These are phyloP conservation scores for Fusarium sp. DNA, from an alignment of 2,329 filamentous ascomycete species.

Conservation along the genomic window DNA sequence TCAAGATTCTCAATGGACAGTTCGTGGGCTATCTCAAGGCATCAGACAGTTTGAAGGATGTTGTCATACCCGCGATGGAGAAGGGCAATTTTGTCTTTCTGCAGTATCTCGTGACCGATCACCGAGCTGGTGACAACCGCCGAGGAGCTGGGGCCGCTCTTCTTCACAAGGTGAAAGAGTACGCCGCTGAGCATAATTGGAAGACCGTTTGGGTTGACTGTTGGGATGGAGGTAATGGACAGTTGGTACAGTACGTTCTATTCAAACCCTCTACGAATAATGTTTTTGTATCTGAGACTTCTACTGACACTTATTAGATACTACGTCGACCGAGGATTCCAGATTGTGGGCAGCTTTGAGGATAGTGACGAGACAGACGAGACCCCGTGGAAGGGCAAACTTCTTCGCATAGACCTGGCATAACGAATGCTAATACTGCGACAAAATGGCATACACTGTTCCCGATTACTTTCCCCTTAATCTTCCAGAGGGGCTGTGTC, in stretches of 20 bases:
- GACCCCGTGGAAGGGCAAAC: slow-evolving; percentile 30
- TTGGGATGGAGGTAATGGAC: slow-evolving; percentile 45
- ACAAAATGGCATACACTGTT: background rate
- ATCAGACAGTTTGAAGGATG: slow-evolving; percentile 23
- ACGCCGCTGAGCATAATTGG: slow-evolving; percentile 30
- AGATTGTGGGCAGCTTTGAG: slow-evolving; percentile 26
- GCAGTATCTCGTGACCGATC: slow-evolving; percentile 31
- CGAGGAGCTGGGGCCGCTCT: slow-evolving; percentile 34
- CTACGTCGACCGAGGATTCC: slow-evolving; percentile 37
- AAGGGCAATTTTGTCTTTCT: slow-evolving; percentile 36
- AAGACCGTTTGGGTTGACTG: slow-evolving; percentile 47
- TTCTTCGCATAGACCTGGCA: slow-evolving; percentile 34
- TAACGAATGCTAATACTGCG: slow-evolving; percentile 10
- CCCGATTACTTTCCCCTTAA: background rate
- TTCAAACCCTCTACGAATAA: background rate
- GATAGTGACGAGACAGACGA: slow-evolving; percentile 2
- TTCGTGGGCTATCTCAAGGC: slow-evolving; percentile 28
- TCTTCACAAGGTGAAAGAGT: slow-evolving; percentile 33
- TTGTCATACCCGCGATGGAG: slow-evolving; percentile 21
- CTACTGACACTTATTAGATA: slow-evolving; percentile 37
- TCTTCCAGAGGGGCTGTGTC: slow-evolving; percentile 36
- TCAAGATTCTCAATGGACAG: slow-evolving; percentile 10
- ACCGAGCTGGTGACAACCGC: slow-evolving; percentile 25
- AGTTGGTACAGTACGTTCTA: slow-evolving; percentile 38
- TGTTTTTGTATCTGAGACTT: background rate